A percentile compares a stretch with the other conserved stretches of the same genome.
Conservation (phyloP, 2,329 filamentous ascomycete species). For the Alternaria conjuncta region DNA sequence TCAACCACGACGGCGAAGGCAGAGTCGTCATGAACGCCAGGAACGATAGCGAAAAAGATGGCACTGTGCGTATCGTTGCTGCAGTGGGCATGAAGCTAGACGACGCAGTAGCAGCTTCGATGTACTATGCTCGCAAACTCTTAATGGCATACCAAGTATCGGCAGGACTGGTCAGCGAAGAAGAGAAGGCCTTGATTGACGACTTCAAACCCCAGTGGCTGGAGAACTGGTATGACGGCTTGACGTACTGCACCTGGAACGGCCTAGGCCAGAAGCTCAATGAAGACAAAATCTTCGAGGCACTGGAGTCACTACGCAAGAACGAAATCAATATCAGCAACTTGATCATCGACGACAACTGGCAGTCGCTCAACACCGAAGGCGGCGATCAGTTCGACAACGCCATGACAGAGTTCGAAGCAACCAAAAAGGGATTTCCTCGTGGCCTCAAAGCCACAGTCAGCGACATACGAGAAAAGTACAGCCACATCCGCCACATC, state of each 20-base stretch:
- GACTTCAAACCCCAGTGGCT: constrained; percentile 71
- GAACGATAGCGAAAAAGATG: constrained; percentile 69
- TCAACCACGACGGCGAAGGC: constrained; percentile 70
- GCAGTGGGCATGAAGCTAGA: constrained; percentile 77
- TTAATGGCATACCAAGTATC: constrained; percentile 56
- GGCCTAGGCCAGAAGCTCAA: constrained; percentile 83
- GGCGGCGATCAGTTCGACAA: constrained; percentile 52
- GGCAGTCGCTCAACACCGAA: constrained; percentile 61
- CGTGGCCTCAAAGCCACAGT: constrained; percentile 76
- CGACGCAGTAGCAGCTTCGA: constrained; percentile 75
- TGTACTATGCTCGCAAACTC: constrained; percentile 83
- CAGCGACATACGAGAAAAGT: constrained; percentile 68
- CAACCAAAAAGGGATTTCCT: constrained; percentile 79
- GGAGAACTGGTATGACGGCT: constrained; percentile 87
- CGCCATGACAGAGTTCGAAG: constrained; percentile 82
- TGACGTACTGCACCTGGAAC: constrained; percentile 98
- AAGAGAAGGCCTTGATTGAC: constrained; percentile 56
- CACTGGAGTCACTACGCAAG: constrained; percentile 73
- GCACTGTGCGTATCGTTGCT: constrained; percentile 69
- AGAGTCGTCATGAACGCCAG: constrained; percentile 71
- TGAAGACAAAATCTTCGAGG: constrained; percentile 77
- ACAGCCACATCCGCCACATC: constrained; percentile 79
- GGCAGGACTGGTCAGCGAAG: constrained; percentile 53
- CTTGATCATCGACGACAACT: constrained; percentile 96
- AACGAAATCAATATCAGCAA: constrained; percentile 79